Evolutionary conservation across 129 eudicot species (phyloP), one percentile per base, ranked within the genome.

Genomic region (Lonicera japonica): DNA sequence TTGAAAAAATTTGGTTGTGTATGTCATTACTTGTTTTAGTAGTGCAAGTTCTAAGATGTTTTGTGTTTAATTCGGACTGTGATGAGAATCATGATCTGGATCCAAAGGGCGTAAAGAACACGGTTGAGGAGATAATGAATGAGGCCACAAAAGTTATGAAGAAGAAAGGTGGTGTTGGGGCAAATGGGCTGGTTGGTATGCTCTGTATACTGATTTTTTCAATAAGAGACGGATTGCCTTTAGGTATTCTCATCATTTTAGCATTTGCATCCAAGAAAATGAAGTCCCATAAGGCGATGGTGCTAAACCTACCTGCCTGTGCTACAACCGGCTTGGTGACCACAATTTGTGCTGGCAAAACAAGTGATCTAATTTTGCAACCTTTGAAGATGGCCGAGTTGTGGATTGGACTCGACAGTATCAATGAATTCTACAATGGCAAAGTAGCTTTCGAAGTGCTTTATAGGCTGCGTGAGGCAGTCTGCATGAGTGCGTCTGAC

Each of bases 41-140:
- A 4, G 70, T 72, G 23, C 65, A 64, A 64, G 52, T 56, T 3
- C 1, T 56, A 8, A 41, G 77, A 46, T 72, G 77, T 57, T 72
- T 72, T 25, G n/a, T 50, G 14, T 46, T 38, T 18, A 38, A 64
- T 29, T 48, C 58, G 10, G 24, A 24, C 60, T 63, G 68, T 55
- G 63, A 64, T 15, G 47, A 40, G 34, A 9, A 45, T 19, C 70
- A 57, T 25, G 56, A 61, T 43, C 68, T 67, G 17, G 69, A 71
- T 24, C 69, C 69, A n/a, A 62, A 62, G 25, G 75, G 69, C 4
- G 25, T 72, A 17, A 72, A 64, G 51, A 50, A 57, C 41, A 19
- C 60, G 57, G 50, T 64, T 64, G 70, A 64, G 60, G 77, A 72
- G 53, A 58, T 72, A n/a, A 65, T 57, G 70, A 64, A 58, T n/a